phyloP scores from a whole-genome alignment of 2,329 filamentous ascomycete genomes.

The Colletotrichum liriopes region DNA sequence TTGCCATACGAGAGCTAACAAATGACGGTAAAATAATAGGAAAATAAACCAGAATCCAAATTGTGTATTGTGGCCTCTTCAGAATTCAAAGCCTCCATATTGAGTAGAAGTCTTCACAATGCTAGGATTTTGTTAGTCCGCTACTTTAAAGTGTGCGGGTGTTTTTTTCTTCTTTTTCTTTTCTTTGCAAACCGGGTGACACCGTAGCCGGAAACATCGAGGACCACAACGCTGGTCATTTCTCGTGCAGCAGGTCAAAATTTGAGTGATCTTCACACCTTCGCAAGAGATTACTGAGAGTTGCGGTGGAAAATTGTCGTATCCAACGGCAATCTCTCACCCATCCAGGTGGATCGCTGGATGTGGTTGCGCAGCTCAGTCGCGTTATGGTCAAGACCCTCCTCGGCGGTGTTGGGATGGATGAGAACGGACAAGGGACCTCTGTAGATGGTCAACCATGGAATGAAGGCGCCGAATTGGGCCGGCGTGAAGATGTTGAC shows the following conservation, averaged over 20 bases:
- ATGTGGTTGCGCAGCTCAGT: conserved; percentile 72
- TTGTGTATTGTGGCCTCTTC: too few relatives aligned
- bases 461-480: conserved; percentile 90
- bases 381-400: conserved; percentile 50
- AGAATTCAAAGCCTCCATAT: too few relatives aligned
- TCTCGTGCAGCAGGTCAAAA: neutral
- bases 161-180: too few relatives aligned
- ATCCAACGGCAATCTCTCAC: conserved; percentile 76
- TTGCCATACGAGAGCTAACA: too few relatives aligned
- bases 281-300: neutral
- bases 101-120: too few relatives aligned
- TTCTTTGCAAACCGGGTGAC: too few relatives aligned
- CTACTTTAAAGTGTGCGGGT: too few relatives aligned
- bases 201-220: neutral
- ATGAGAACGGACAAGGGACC: conserved; percentile 85
- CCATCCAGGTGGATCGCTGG: conserved; percentile 82
- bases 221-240: neutral
- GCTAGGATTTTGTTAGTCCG: too few relatives aligned
- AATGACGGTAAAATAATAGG: too few relatives aligned
- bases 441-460: conserved; percentile 87
- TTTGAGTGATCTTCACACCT: neutral
- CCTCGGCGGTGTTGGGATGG: conserved; percentile 83
- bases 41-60: too few relatives aligned
- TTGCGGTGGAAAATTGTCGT: conserved; percentile 31
- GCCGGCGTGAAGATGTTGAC: conserved; percentile 89